Base-by-base conservation (phyloP, 257 asterid species). In the Solanum sparsipilum region DNA sequence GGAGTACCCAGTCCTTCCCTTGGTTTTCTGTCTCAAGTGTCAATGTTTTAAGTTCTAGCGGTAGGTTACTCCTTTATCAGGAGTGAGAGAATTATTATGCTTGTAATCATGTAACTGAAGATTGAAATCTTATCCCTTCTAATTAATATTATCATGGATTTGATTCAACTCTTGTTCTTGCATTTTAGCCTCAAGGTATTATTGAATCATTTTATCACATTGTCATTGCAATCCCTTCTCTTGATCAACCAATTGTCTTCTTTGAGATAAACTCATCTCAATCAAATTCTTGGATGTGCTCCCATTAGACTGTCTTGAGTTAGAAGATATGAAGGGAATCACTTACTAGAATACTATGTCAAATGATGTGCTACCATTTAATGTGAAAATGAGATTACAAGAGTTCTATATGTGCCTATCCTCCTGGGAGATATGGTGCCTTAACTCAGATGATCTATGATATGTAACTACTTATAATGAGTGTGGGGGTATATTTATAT, bases 361-460 rank as follows among this genome's bases (percentile, higher is more conserved):
- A 9, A 36, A 60, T 81, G 65, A 84, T 31, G 93, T 93, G 52
- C 79, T 93, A 63, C 94, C 93, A 31, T 87, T 90, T 36, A 74
- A 92, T 81, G 34, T 88, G 15, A 35, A 68, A 79, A 86, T 38
- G 91, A 82, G 79, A 10, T 87, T 9, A 70, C 84, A 9, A 91
- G 89, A 79, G 56, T 91, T 16, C 86, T 93, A 38, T 11, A 83
- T 92, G 6, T 93, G 9, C 18, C 88, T 2, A 9, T 4, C 5
- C 73, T n/a, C 34, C 76, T 7, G 86, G 23, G 44, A 23, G 23
- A 72, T 9, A 74, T 2, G 94, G 94, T 23, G 68, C 88, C 63
- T 41, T 93, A 92, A 81, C 92, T 3, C 87, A 86, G 84, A 88
- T 89, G 94, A 92, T 90, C 21, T 90, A 1, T 89, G 92, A 90